phyloP scores from a whole-genome alignment of 148 eudicot species.

The Dianthus caryophyllus region DNA sequence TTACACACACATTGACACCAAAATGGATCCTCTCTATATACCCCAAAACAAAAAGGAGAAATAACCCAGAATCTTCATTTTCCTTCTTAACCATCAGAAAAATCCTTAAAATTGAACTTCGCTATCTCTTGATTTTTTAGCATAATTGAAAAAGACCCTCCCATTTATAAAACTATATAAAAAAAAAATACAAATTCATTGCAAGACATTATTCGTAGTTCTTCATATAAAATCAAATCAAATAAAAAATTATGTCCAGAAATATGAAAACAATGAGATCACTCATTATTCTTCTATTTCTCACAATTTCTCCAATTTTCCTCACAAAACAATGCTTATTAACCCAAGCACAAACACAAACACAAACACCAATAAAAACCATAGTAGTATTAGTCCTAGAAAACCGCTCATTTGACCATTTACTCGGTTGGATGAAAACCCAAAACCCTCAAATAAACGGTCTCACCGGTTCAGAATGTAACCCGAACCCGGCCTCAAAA shows the following conservation, averaged over 20 bases:
- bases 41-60: too few species aligned
- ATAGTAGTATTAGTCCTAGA: constrained; percentile 78
- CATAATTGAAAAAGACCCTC: too few species aligned
- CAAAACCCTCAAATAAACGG: constrained; percentile 72
- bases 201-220: too few species aligned
- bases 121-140: too few species aligned
- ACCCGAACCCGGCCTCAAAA: constrained; percentile 34
- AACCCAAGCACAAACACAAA: constrained; percentile 14
- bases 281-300: constrained; percentile 7
- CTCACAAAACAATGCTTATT: constrained; percentile 18
- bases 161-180: too few species aligned
- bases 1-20: too few species aligned
- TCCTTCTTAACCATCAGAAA: too few species aligned
- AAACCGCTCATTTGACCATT: constrained; percentile 91
- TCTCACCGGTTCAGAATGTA: constrained; percentile 75
- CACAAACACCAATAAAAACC: constrained; percentile 67
- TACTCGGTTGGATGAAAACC: constrained; percentile 92
- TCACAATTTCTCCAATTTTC: constrained; percentile 4
- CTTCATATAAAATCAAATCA: too few species aligned
- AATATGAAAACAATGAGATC: constrained; percentile 15
- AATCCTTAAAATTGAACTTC: too few species aligned
- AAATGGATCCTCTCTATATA: too few species aligned
- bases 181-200: too few species aligned
- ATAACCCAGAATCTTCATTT: too few species aligned
- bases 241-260: constrained; percentile 11